phyloP scores from a whole-genome alignment of 176 grass and related monocot species.

The Aegilops speltoides region DNA sequence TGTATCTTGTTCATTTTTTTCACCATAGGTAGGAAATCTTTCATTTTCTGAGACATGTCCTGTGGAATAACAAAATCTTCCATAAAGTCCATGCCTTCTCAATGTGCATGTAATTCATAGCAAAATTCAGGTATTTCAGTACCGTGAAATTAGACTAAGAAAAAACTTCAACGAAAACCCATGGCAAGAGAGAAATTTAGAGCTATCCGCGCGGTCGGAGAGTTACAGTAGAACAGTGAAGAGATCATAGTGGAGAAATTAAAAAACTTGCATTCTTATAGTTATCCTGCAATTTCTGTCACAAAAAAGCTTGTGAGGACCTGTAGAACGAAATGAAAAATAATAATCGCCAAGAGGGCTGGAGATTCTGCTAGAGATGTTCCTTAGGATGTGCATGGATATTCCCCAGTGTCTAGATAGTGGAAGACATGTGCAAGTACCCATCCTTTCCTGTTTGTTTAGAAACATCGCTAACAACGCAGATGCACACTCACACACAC shows the following conservation, averaged over 20 bases:
- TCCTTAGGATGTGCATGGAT: background rate
- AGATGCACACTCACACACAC: too few relatives aligned
- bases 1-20: background rate
- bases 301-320: background rate
- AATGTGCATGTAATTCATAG: background rate
- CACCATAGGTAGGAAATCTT: background rate
- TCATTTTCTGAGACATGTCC: background rate
- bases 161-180: background rate
- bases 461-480: too few relatives aligned
- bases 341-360: background rate
- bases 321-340: background rate
- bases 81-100: background rate
- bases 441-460: background rate
- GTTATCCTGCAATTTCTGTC: background rate
- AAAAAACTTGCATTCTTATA: background rate
- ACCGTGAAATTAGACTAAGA: background rate
- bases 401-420: background rate
- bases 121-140: background rate
- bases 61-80: background rate
- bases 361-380: background rate
- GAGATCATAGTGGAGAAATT: background rate
- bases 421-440: background rate
- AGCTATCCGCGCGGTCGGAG: background rate
- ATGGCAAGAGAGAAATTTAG: background rate
- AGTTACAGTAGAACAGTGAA: background rate